These are phyloP conservation scores for Beauveria rudraprayagi DNA, from an alignment of 2,329 filamentous ascomycete genomes.

Conservation along the genomic window DNA sequence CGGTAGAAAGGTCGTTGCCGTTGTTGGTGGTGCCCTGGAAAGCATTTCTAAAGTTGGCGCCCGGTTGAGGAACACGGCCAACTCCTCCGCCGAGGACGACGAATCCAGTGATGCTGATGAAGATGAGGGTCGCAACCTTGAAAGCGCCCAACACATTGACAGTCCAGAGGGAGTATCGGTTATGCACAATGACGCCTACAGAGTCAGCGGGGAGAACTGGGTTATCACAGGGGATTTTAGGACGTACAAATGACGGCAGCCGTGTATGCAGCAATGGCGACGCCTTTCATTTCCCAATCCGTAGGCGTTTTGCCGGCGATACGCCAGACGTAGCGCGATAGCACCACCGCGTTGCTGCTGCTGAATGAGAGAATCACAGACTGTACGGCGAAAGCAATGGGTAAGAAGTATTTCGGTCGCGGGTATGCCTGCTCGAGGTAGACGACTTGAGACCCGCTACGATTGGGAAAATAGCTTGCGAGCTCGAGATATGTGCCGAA, in stretches of 20 bases:
- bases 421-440: conserved; percentile 63
- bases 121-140: conserved; percentile 55
- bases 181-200: conserved; percentile 40
- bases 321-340: conserved; percentile 55
- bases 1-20: conserved; percentile 32
- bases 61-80: conserved; percentile 23
- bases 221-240: not conserved
- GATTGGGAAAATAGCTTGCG: conserved; percentile 57
- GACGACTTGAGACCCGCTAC: conserved; percentile 57
- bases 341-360: conserved; percentile 56
- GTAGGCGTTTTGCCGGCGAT: conserved; percentile 42
- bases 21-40: conserved; percentile 28
- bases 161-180: conserved; percentile 47
- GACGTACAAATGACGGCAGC: conserved; percentile 45
- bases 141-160: conserved; percentile 49
- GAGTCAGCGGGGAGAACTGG: not conserved
- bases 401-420: conserved; percentile 55
- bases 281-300: conserved; percentile 58
- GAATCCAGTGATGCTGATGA: conserved; percentile 52
- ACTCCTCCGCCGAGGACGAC: conserved; percentile 45
- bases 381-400: conserved; percentile 56
- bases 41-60: conserved; percentile 27
- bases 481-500: conserved; percentile 56
- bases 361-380: conserved; percentile 57
- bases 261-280: conserved; percentile 57